Evolutionary conservation across 2,329 filamentous ascomycete genomes (phyloP).

Genomic region (Blumeria graminis): DNA sequence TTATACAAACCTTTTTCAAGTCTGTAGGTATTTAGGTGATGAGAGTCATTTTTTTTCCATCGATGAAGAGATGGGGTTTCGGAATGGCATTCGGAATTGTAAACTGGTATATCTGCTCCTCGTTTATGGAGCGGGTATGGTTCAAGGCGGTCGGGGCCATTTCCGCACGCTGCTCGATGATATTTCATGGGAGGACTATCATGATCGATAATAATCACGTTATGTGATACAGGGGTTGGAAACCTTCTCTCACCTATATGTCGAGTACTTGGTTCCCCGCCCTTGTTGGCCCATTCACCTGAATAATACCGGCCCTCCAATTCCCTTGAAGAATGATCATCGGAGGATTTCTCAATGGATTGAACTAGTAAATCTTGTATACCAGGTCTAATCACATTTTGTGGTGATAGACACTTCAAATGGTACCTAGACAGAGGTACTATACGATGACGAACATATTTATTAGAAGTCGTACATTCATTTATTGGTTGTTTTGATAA

Average conservation of each 20-base stretch:
- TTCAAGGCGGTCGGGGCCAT: slow-evolving; percentile 11
- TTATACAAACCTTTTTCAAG: no score
- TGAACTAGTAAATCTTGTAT: slow-evolving; percentile 15
- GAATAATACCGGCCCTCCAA: slow-evolving; percentile 5
- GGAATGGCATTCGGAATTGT: slow-evolving; percentile 10
- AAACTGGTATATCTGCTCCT: slow-evolving; percentile 5
- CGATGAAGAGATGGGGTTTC: slow-evolving; percentile 8
- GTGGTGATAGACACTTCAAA: slow-evolving; percentile 10
- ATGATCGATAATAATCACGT: slow-evolving; percentile 14
- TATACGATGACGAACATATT: no score
- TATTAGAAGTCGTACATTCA: no score
- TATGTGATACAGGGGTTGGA: slow-evolving; percentile 8
- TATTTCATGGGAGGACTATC: slow-evolving; percentile 12
- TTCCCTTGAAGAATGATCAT: slow-evolving; percentile 8
- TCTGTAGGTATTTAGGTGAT: slow-evolving; percentile 3
- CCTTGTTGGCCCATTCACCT: not conserved
- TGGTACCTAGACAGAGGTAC: no score
- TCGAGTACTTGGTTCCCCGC: slow-evolving; percentile 2
- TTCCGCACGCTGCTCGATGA: slow-evolving; percentile 11
- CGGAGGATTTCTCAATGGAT: slow-evolving; percentile 14
- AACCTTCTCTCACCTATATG: slow-evolving; percentile 1
- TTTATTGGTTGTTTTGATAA: no score
- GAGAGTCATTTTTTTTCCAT: slow-evolving; percentile 5
- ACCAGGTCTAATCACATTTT: slow-evolving; percentile 11
- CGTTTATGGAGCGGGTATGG: slow-evolving; percentile 9